A percentile compares a stretch with the other conserved stretches of the same genome.
These are phyloP conservation scores for Cryptococcus sp. DNA, from an alignment of 1,284 basidiomycete species.

Conservation along the genomic window DNA sequence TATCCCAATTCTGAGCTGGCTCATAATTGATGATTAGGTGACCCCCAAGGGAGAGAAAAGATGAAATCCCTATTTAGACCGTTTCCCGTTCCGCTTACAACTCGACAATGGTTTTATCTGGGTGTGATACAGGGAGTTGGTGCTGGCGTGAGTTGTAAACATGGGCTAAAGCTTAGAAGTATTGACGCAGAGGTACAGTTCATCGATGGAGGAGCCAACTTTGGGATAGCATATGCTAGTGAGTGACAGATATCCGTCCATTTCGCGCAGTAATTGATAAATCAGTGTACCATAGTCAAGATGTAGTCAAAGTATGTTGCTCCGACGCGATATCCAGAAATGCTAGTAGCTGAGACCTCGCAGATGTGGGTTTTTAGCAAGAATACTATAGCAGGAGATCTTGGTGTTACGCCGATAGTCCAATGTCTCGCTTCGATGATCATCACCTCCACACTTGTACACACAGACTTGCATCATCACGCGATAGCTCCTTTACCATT, in stretches of 20 bases:
- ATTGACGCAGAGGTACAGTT: slow-evolving; percentile 8
- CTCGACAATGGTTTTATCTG: slow-evolving; percentile 42
- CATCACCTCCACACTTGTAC: slow-evolving; percentile 47
- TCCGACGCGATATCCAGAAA: not conserved
- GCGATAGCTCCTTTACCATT: slow-evolving; percentile 42
- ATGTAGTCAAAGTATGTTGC: slow-evolving; percentile 15
- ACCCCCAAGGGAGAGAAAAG: not conserved
- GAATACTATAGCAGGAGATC: slow-evolving; percentile 45
- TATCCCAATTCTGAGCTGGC: too few species aligned
- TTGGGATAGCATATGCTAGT: slow-evolving; percentile 46
- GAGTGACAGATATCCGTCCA: slow-evolving; percentile 5
- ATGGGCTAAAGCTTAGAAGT: not conserved
- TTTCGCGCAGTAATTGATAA: not conserved
- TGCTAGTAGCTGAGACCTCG: not conserved
- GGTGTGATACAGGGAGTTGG: slow-evolving; percentile 35
- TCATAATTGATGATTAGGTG: too few species aligned
- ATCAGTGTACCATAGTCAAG: slow-evolving; percentile 41
- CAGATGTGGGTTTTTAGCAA: slow-evolving; percentile 46
- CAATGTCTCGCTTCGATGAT: slow-evolving; percentile 44
- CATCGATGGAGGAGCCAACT: slow-evolving; percentile 45
- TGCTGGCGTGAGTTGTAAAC: slow-evolving; percentile 23
- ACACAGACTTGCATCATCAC: slow-evolving; percentile 45
- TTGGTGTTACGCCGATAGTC: slow-evolving; percentile 48
- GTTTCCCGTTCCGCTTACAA: slow-evolving; percentile 40
- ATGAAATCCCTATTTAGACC: slow-evolving; percentile 42